Evolutionary conservation across 495 filamentous ascomycete species (phyloP).

Genomic region (Aspergillus campestris): DNA sequence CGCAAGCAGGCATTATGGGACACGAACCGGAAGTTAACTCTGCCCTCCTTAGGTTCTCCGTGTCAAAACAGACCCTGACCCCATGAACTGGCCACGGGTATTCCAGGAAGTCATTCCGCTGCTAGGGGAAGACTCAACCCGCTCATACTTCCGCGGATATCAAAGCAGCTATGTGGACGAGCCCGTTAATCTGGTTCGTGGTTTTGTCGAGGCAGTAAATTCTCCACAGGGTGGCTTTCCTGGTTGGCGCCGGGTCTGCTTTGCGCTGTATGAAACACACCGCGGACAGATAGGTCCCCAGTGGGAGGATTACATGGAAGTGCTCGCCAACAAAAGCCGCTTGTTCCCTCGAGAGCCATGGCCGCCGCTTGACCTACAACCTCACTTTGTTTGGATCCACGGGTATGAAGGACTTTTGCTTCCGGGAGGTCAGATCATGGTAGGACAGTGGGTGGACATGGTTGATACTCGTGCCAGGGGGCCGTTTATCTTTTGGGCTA

Average conservation of each 20-base stretch:
- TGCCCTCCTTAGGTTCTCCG: constrained; percentile 15
- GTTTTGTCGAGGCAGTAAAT: constrained; percentile 22
- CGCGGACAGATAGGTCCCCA: not conserved
- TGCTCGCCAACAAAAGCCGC: constrained; percentile 2
- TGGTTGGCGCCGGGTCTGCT: constrained; percentile 37
- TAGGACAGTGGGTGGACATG: constrained; percentile 41
- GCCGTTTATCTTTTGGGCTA: constrained; percentile 49
- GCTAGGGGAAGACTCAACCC: not conserved
- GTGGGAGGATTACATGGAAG: not conserved
- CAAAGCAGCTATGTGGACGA: constrained; percentile 8
- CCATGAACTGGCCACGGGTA: constrained; percentile 17
- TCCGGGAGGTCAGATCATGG: constrained; percentile 38
- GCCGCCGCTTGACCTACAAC: constrained; percentile 7
- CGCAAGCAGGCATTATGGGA: not conserved
- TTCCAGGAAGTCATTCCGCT: constrained; percentile 17
- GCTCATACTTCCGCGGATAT: constrained; percentile 18
- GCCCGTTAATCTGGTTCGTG: constrained; percentile 13
- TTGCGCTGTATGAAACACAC: constrained; percentile 22
- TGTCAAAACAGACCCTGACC: constrained; percentile 6
- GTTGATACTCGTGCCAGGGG: constrained; percentile 23
- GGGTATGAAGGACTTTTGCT: constrained; percentile 43
- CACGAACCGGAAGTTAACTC: not conserved
- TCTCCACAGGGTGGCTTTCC: constrained; percentile 19
- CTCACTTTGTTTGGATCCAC: constrained; percentile 18
- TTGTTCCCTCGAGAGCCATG: constrained; percentile 9